Evolutionary conservation across 73 alveolate species (phyloP), one percentile per base, ranked within the genome.

Genomic region (Symbiodinium pilosum): DNA sequence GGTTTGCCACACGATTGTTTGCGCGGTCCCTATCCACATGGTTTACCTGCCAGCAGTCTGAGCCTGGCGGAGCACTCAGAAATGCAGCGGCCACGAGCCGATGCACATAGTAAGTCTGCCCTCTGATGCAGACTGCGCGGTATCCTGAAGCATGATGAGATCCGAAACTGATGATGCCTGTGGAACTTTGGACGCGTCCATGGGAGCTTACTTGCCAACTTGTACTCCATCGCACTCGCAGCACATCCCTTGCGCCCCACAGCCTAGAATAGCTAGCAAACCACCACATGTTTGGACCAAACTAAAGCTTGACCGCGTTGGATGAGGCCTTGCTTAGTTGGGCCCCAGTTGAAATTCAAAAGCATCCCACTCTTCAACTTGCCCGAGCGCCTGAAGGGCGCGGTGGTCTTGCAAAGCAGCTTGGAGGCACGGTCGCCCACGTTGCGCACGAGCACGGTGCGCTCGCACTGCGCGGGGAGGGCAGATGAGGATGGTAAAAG

Each of bases 381-480:
- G 6, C 59, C 59, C 91, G 28, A 12, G 64, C 47, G 39, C 97
- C 97, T 91, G 51, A 91, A 91, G 81, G 97, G 97, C 83, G 77
- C 97, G 16, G 54, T 69, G 56, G 97, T 69, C 83, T 68, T 59
- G 56, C 97, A 91, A 52, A 91, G 88, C 51, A 93, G 92, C 88
- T 93, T 93, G 44, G 84, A n/a, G 64, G 93, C 98, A 18, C 98
- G 98, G 84, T 93, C 98, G 30, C 98, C 98, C 83, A 93, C 92
- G 68, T 93, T 93, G 85, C 92, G 98, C 86, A 93, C 98, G 75
- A 93, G 98, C 93, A 93, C 98, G 12, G 98, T 93, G 34, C 98
- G 98, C 91, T 93, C 98, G 88, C 97, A 91, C 97, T 91, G 97
- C 6, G 18, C 73, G 21, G 21, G 77, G 6, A 24, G 77, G 39